These are phyloP conservation scores for Penicillium psychrosexuale DNA, from an alignment of 2,329 filamentous ascomycete species.

Conservation along the genomic window DNA sequence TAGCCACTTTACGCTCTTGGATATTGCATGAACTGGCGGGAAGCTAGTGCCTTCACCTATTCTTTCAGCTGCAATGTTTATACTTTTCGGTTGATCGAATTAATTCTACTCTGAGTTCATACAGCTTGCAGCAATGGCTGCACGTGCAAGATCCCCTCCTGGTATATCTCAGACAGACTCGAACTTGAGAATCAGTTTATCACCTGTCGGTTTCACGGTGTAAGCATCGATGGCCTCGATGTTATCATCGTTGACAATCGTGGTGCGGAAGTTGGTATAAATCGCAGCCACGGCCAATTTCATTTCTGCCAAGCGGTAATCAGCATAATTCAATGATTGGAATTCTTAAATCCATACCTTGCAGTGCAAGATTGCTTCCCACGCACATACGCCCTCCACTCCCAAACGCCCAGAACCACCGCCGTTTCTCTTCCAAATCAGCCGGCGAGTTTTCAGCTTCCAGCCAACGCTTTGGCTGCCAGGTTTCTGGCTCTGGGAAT, in stretches of 20 bases:
- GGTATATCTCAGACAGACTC: constrained; percentile 26
- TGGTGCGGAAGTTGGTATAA: constrained; percentile 64
- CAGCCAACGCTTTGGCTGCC: constrained; percentile 51
- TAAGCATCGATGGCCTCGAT: constrained; percentile 67
- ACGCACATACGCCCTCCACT: constrained; percentile 52
- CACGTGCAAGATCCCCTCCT: not conserved
- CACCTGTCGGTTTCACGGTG: constrained; percentile 56
- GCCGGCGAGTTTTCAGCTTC: constrained; percentile 33
- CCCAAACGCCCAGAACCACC: constrained; percentile 53
- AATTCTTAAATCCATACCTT: constrained; percentile 32
- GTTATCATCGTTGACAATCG: constrained; percentile 59
- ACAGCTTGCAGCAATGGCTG: not conserved
- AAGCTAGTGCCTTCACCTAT: too few relatives aligned
- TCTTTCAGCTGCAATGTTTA: not conserved
- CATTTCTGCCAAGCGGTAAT: constrained; percentile 55
- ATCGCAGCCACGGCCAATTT: constrained; percentile 68
- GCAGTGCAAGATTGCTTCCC: constrained; percentile 48
- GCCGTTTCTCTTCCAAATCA: constrained; percentile 44
- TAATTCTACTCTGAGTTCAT: not conserved
- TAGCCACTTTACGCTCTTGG: not conserved
- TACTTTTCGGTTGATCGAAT: not conserved
- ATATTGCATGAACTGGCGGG: not conserved
- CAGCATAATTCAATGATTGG: not conserved
- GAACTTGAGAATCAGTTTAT: constrained; percentile 60
- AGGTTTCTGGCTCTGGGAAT: constrained; percentile 49